Base-by-base conservation (phyloP, 495 filamentous ascomycete species). In the Xylaria flabelliformis region DNA sequence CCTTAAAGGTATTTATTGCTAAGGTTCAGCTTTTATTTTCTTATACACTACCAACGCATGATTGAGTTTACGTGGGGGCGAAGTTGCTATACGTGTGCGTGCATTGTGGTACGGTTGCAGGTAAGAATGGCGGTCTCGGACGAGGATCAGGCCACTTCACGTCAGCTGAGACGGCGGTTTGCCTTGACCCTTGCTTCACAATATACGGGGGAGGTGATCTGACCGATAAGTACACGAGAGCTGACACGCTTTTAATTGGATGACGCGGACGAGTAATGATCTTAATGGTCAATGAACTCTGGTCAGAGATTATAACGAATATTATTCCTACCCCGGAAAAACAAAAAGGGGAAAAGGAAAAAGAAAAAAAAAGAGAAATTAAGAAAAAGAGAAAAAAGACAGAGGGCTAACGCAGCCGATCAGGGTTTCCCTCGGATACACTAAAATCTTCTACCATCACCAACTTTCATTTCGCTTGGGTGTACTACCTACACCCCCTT, bases 21-120 rank as follows among this genome's bases (percentile, higher is more conserved):
- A 50, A 8, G 17, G 46, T n/a, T 50, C 46, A 26, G 26, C 53
- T 56, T 55, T 59, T 26, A 53, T 56, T 69, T 24, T 48, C 42
- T 69, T 59, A 59, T 62, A 61, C 42, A 50, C 42, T 48, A 50
- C 65, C 17, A 61, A 39, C 21, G 29, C 32, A 39, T 61, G 29
- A 21, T 61, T 36, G 34, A 21, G 58, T 61, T 61, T 39, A 56
- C n/a, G 34, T 21, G 58, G 58, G 26, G 29, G 58, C 17, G 34
- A 32, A 3, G 58, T 61, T 61, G 58, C 34, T 61, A 12, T 61
- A 17, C 36, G 58, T n/a, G 19, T 13, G 17, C 21, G 32, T n/a
- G 53, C 29, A 26, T 15, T 32, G 53, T 56, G 53, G 53, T 32
- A 56, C 15, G 12, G 4, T 15, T 55, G 24, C 24, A 56, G 24